phyloP scores from a whole-genome alignment of 306 rosid species.

The Lathyrus sativus region DNA sequence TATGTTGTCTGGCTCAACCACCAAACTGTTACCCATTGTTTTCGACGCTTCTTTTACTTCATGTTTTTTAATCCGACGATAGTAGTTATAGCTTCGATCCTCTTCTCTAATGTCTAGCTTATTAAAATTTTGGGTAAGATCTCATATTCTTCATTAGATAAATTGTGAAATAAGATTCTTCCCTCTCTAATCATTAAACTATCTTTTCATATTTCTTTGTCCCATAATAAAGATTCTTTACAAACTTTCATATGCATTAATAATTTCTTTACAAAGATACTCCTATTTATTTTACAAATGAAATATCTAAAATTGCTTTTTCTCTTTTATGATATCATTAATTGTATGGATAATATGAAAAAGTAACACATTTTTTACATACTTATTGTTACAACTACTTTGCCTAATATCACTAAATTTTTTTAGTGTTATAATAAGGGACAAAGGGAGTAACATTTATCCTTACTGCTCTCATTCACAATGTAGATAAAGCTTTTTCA shows the following conservation, averaged over 20 bases:
- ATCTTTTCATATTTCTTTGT: not conserved
- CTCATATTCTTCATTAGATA: too few species aligned
- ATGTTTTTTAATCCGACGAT: too few species aligned
- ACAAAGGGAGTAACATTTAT: not conserved
- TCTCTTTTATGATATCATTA: not conserved
- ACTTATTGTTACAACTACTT: not conserved
- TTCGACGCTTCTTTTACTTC: too few species aligned
- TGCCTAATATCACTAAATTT: not conserved
- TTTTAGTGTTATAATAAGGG: not conserved
- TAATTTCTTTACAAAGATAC: not conserved
- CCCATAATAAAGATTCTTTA: not conserved
- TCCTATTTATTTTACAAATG: not conserved
- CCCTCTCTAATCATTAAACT: not conserved
- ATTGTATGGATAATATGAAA: not conserved
- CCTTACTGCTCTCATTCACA: not conserved
- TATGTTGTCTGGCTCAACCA: too few species aligned
- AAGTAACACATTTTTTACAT: not conserved
- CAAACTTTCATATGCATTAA: not conserved
- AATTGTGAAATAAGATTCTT: too few species aligned
- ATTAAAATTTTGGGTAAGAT: too few species aligned
- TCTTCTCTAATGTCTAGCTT: too few species aligned
- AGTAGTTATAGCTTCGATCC: too few species aligned
- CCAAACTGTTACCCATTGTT: too few species aligned
- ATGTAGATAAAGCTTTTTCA: conserved; percentile 13
- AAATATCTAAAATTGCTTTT: not conserved